Base-by-base conservation (phyloP, 352 stramenopile genomes). In the Thraustochytrium striatum region DNA sequence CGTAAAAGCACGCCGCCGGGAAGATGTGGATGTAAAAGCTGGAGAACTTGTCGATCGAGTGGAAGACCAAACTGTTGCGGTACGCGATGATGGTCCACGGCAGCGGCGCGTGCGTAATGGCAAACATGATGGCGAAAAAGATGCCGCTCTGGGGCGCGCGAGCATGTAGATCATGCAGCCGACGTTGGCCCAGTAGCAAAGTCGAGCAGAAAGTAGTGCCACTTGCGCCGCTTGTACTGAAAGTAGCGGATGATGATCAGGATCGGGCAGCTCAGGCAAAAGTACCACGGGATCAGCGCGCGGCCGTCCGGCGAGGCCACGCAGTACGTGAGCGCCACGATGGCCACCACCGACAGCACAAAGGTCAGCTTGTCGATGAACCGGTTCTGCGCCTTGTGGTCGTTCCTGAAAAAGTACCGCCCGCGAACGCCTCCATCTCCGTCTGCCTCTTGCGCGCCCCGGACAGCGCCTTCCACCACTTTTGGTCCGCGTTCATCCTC, bases 201-300 rank as follows among this genome's bases (percentile, higher is more conserved):
- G 79, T 89, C 86, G 28, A 87, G 59, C 43, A 87, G 70, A 50
- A 89, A 89, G 73, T 87, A 89, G 2, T 86, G 81, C 78, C 72
- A 88, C 38, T 84, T 83, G 25, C 69, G 53, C 8, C 65, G 61
- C 30, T 59, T 78, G 73, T 87, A 88, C 59, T 87, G 79, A 30
- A 80, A 69, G 36, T 65, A 69, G 38, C 73, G 57, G 41, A 82
- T 57, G 43, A 82, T 19, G 36, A 82, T 8, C 13, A 81, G 62
- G 1, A 82, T 43, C 21, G 65, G 65, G 39, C 61, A 43, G 3
- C 39, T 38, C 3, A 75, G 13, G 35, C 41, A 36, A 39, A 61
- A 75, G 50, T 30, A 19, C 28, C 65, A 75, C 50, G 65, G 65
- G 25, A 75, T 9, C 7, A 75, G 39, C 5, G 30, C 30, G 41